Evolutionary conservation across 129 eudicot species (phyloP).

Genomic region (Solidago caesia): DNA sequence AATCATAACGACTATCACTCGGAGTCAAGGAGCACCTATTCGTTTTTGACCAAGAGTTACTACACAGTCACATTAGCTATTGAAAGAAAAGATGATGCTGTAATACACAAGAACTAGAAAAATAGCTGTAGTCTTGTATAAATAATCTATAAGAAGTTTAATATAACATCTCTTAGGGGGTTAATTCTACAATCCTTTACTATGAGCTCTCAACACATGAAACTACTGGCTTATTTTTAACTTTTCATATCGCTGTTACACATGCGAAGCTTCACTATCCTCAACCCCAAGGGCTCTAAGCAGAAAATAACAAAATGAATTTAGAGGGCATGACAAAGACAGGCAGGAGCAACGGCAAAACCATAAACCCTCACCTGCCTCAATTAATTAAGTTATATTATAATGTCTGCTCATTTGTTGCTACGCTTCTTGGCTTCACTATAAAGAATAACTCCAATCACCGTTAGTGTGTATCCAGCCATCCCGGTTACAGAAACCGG

Average conservation of each 20-base stretch:
- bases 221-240: conserved; percentile 30
- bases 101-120: not conserved
- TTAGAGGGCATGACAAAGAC: conserved; percentile 14
- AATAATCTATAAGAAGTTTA: conserved; percentile 32
- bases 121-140: conserved; percentile 5
- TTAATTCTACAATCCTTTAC: conserved; percentile 29
- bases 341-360: not conserved
- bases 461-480: conserved; percentile 80
- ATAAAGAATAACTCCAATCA: conserved; percentile 82
- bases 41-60: not conserved
- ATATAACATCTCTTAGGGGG: conserved; percentile 5
- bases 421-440: conserved; percentile 88
- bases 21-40: not conserved
- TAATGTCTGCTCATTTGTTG: conserved; percentile 41
- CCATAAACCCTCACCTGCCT: conserved; percentile 21
- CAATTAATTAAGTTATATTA: conserved; percentile 15
- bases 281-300: conserved; percentile 4
- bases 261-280: conserved; percentile 25
- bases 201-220: conserved; percentile 33
- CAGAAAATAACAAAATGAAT: conserved; percentile 32
- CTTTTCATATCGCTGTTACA: conserved; percentile 28
- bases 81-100: not conserved
- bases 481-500: conserved; percentile 97
- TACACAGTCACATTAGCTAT: not conserved
- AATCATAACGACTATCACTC: not conserved